Conservation (phyloP, 2,329 filamentous ascomycete species). For the Fusarium sp. region DNA sequence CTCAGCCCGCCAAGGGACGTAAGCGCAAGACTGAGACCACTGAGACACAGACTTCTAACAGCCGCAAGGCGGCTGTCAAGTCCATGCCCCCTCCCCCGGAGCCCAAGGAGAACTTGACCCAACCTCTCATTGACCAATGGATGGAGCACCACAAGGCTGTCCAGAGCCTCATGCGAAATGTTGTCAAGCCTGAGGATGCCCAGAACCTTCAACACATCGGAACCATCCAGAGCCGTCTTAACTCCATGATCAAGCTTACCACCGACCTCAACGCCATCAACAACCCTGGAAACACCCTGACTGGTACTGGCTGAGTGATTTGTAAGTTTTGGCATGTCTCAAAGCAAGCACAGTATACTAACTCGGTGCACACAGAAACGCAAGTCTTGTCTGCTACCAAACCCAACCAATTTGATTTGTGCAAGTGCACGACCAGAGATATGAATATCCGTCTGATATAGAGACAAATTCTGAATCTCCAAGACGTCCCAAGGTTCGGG, state of each 20-base stretch:
- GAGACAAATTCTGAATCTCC: constrained; percentile 44
- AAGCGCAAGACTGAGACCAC: constrained; percentile 69
- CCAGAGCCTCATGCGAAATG: constrained; percentile 67
- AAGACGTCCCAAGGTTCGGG: constrained; percentile 31
- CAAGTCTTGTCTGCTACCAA: constrained; percentile 46
- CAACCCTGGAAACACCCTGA: constrained; percentile 45
- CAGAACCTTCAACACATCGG: constrained; percentile 67
- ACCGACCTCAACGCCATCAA: constrained; percentile 45
- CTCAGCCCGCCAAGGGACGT: constrained; percentile 61
- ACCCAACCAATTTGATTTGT: constrained; percentile 31
- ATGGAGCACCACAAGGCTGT: constrained; percentile 73
- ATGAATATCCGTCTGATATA: constrained; percentile 39
- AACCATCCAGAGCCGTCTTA: constrained; percentile 63
- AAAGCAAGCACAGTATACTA: constrained; percentile 8
- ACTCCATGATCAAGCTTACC: constrained; percentile 65
- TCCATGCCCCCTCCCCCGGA: constrained; percentile 51
- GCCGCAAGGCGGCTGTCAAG: constrained; percentile 65
- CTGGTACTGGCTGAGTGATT: constrained; percentile 50
- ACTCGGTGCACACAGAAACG: constrained; percentile 19
- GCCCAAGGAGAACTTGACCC: constrained; percentile 50
- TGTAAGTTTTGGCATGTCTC: constrained; percentile 30
- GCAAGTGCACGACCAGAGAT: constrained; percentile 45
- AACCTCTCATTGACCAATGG: constrained; percentile 66
- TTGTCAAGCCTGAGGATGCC: constrained; percentile 63
- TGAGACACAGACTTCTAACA: constrained; percentile 54